Percentiles rank a stretch among this genome's conserved stretches.
These are phyloP conservation scores for Arctium minus DNA, from an alignment of 129 eudicot genomes.

Conservation along the genomic window DNA sequence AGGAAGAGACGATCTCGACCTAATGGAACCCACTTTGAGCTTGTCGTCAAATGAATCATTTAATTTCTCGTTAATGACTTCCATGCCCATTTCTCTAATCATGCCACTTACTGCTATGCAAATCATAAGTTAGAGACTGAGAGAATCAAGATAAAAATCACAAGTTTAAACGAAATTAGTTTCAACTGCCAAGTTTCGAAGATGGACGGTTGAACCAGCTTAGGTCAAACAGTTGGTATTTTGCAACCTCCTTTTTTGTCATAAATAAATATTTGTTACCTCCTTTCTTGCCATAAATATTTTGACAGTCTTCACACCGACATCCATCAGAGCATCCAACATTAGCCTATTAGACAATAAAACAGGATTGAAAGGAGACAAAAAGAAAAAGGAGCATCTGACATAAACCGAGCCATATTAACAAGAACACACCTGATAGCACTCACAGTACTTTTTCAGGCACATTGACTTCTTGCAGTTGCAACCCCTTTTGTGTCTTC, in stretches of 20 bases:
- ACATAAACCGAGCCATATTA: not conserved
- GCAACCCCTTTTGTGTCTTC: constrained; percentile 88
- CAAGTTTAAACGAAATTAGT: not conserved
- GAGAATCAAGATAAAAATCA: not conserved
- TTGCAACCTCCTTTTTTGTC: not conserved
- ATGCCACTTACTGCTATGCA: constrained; percentile 21
- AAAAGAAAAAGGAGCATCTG: not conserved
- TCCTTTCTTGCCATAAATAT: constrained; percentile 62
- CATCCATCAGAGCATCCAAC: constrained; percentile 97
- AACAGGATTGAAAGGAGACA: not conserved
- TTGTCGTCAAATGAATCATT: constrained; percentile 27
- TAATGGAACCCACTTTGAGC: constrained; percentile 22
- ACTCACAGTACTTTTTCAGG: constrained; percentile 87
- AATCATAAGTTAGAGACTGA: not conserved
- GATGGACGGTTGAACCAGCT: not conserved
- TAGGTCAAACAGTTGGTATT: not conserved
- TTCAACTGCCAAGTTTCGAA: not conserved
- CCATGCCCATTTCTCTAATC: constrained; percentile 25
- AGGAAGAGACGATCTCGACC: constrained; percentile 23
- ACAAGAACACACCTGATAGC: constrained; percentile 67
- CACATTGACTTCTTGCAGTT: constrained; percentile 96
- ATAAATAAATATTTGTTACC: constrained; percentile 43
- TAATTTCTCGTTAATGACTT: constrained; percentile 26
- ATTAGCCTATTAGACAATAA: constrained; percentile 43
- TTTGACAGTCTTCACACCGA: constrained; percentile 90